Percentiles rank a stretch among this genome's conserved stretches.
Evolutionary conservation across 495 filamentous ascomycete genomes (phyloP).

Genomic region (Penicillium pancosmium): DNA sequence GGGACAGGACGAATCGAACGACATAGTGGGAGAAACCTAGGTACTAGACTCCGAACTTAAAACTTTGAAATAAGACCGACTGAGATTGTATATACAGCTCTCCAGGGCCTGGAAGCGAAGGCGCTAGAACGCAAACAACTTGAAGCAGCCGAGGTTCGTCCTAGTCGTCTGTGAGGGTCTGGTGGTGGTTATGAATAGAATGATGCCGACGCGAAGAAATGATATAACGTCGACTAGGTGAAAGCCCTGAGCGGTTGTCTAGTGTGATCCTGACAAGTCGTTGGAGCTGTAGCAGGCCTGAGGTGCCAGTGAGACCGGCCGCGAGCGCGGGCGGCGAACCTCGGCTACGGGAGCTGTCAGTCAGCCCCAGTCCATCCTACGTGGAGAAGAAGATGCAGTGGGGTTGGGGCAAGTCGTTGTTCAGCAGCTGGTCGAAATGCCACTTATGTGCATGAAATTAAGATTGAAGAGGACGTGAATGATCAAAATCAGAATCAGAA

Average conservation of each 20-base stretch:
- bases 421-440: background rate
- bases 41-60: too few species aligned
- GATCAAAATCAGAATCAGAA: slow-evolving; percentile 1
- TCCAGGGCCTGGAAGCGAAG: too few species aligned
- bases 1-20: slow-evolving; percentile 25
- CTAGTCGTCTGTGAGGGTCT: too few species aligned
- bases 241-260: background rate
- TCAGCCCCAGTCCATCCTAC: too few species aligned
- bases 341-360: slow-evolving; percentile 7
- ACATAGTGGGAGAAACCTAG: background rate
- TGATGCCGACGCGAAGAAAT: too few species aligned
- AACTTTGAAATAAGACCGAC: too few species aligned
- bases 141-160: too few species aligned
- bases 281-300: background rate
- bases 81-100: too few species aligned
- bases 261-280: background rate
- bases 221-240: too few species aligned
- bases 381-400: too few species aligned
- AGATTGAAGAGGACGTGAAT: background rate
- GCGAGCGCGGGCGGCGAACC: background rate
- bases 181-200: too few species aligned
- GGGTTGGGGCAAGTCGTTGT: background rate
- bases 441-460: background rate
- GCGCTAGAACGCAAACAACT: too few species aligned
- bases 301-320: background rate